These are phyloP conservation scores for Ciborinia camelliae DNA, from an alignment of 2,329 filamentous ascomycete genomes.

Conservation along the genomic window DNA sequence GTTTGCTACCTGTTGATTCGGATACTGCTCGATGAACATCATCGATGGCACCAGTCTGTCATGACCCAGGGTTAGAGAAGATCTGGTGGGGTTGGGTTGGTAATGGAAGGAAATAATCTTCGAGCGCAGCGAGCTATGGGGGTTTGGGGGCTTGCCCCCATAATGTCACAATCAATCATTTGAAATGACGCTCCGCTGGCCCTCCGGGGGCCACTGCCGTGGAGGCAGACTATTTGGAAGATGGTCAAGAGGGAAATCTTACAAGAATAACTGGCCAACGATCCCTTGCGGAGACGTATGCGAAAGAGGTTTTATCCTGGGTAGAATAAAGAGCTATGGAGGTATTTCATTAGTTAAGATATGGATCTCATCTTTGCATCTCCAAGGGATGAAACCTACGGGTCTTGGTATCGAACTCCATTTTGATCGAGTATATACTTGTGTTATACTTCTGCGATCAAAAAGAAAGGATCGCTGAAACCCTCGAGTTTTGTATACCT, in stretches of 20 bases:
- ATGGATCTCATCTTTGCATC: neutral
- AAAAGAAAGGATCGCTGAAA: neutral
- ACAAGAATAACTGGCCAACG: slow-evolving; percentile 95
- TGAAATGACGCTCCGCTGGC: neutral
- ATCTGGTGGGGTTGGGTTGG: neutral
- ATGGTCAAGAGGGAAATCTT: slow-evolving; percentile 22
- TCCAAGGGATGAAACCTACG: slow-evolving; percentile 50
- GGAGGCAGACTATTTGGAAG: neutral
- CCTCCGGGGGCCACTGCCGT: neutral
- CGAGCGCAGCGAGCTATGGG: neutral
- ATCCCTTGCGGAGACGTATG: slow-evolving; percentile 76
- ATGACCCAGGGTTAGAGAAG: slow-evolving; percentile 17
- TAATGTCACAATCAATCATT: neutral
- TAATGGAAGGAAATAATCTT: neutral
- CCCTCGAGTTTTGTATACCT: neutral
- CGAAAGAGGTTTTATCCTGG: slow-evolving; percentile 81
- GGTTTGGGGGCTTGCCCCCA: neutral
- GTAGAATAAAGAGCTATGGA: slow-evolving; percentile 77
- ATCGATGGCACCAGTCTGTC: slow-evolving; percentile 84
- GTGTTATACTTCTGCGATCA: neutral
- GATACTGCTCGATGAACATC: slow-evolving; percentile 78
- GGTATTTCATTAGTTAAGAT: slow-evolving; percentile 9
- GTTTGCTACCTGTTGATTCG: slow-evolving; percentile 54
- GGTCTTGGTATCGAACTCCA: slow-evolving; percentile 74
- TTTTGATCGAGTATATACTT: slow-evolving; percentile 41